Evolutionary conservation across 1,139 yeast genomes (phyloP).

Genomic region (Lodderomyces elongisporus): DNA sequence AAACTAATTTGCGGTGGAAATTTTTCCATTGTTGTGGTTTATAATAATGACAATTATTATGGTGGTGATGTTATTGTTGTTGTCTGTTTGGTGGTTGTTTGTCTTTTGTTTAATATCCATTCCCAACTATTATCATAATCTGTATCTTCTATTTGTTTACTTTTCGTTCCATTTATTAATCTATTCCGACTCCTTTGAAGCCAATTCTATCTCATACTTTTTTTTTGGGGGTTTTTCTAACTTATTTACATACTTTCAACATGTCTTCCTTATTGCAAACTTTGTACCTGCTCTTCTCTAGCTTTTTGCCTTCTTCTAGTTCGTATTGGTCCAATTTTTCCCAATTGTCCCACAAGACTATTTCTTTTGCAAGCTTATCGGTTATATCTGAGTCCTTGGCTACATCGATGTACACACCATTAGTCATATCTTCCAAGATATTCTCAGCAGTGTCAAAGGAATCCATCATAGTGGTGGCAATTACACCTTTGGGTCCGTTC

Average conservation of each 20-base stretch:
- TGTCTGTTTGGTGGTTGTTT: too few relatives aligned
- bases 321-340: constrained; percentile 52
- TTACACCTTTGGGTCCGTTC: constrained; percentile 85
- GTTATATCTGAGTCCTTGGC: constrained; percentile 12
- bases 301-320: constrained; percentile 36
- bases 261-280: constrained; percentile 46
- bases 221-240: too few relatives aligned
- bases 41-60: too few relatives aligned
- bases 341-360: constrained; percentile 75
- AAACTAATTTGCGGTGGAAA: constrained; percentile 9
- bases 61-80: too few relatives aligned
- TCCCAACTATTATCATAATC: too few relatives aligned
- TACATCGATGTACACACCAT: constrained; percentile 25
- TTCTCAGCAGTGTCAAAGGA: constrained; percentile 70
- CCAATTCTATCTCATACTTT: too few relatives aligned
- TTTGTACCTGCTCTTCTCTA: constrained; percentile 58
- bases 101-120: too few relatives aligned
- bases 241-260: constrained; percentile 31
- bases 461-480: constrained; percentile 86
- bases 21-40: too few relatives aligned
- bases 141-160: too few relatives aligned
- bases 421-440: constrained; percentile 50
- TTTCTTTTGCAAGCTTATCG: constrained; percentile 14
- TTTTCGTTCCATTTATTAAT: too few relatives aligned
- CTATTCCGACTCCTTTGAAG: too few relatives aligned